phyloP scores from a whole-genome alignment of 2,329 filamentous ascomycete genomes.

The Colletotrichum lupini region DNA sequence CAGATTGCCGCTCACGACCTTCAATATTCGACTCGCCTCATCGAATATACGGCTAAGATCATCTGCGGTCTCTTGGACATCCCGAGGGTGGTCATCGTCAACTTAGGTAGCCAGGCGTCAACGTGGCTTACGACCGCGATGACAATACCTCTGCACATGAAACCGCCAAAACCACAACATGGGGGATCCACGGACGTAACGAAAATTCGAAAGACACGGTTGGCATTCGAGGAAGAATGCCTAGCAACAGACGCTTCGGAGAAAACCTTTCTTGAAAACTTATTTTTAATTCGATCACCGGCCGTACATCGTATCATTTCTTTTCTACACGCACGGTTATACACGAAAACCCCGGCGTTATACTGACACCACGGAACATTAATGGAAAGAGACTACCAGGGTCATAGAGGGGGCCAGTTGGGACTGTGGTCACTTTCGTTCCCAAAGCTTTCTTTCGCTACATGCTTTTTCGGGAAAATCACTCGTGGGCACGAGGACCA shows the following conservation, averaged over 20 bases:
- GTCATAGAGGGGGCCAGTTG: not conserved
- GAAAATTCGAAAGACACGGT: not conserved
- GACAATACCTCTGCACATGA: not conserved
- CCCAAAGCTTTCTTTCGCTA: not conserved
- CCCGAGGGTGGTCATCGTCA: not conserved
- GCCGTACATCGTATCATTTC: not conserved
- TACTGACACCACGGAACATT: conserved; percentile 19
- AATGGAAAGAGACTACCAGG: conserved; percentile 17
- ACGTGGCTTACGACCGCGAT: not conserved
- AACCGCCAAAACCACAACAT: not conserved
- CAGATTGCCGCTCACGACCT: not conserved
- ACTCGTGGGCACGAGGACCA: not conserved
- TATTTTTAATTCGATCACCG: not conserved
- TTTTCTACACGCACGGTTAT: not conserved
- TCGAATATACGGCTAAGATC: not conserved
- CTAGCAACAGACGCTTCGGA: not conserved
- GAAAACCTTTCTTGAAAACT: not conserved
- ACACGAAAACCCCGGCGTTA: not conserved
- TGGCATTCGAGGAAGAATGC: not conserved
- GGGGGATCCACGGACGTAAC: not conserved
- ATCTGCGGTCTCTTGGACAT: not conserved
- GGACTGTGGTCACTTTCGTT: not conserved
- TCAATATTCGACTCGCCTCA: not conserved
- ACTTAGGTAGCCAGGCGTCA: not conserved
- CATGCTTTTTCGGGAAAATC: not conserved